These are phyloP conservation scores for Cercospora sp. DNA, from an alignment of 2,329 filamentous ascomycete species.

Conservation along the genomic window DNA sequence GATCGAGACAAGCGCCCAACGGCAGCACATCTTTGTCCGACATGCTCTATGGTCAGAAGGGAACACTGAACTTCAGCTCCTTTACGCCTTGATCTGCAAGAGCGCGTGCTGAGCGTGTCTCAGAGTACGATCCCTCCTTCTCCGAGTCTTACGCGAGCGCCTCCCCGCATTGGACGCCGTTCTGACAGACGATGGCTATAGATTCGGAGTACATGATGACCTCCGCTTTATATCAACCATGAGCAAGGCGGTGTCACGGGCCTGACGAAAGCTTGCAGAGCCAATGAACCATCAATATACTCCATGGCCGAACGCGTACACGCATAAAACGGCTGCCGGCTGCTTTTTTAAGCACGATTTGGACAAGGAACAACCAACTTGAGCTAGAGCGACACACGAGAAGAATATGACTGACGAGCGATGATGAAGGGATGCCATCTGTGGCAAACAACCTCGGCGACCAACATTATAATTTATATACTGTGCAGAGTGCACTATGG, in stretches of 20 bases:
- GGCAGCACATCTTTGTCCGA: slow-evolving; percentile 27
- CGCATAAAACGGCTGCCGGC: slow-evolving; percentile 22
- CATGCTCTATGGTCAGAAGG: slow-evolving; percentile 32
- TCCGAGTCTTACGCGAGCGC: slow-evolving; percentile 22
- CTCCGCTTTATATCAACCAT: slow-evolving; percentile 28
- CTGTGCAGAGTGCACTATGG: slow-evolving; percentile 9
- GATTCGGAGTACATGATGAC: slow-evolving; percentile 33
- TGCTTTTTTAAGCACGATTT: slow-evolving; percentile 29
- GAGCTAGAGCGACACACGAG: not conserved
- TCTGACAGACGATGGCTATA: slow-evolving; percentile 21
- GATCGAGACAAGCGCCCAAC: slow-evolving; percentile 22
- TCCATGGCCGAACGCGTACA: slow-evolving; percentile 26
- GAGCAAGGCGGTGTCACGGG: slow-evolving; percentile 5
- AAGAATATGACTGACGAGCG: slow-evolving; percentile 9
- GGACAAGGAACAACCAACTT: not conserved
- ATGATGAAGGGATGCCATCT: slow-evolving; percentile 6
- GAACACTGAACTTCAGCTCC: slow-evolving; percentile 22
- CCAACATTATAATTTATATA: slow-evolving; percentile 1
- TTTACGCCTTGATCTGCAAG: slow-evolving; percentile 8
- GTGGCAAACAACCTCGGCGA: slow-evolving; percentile 3
- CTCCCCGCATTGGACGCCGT: slow-evolving; percentile 18
- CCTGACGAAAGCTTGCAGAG: slow-evolving; percentile 22
- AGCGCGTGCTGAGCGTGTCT: slow-evolving; percentile 18
- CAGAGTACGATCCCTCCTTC: slow-evolving; percentile 27
- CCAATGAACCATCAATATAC: slow-evolving; percentile 14